Evolutionary conservation across 208 protist genomes (phyloP).

Genomic region (Angomonas deanei): DNA sequence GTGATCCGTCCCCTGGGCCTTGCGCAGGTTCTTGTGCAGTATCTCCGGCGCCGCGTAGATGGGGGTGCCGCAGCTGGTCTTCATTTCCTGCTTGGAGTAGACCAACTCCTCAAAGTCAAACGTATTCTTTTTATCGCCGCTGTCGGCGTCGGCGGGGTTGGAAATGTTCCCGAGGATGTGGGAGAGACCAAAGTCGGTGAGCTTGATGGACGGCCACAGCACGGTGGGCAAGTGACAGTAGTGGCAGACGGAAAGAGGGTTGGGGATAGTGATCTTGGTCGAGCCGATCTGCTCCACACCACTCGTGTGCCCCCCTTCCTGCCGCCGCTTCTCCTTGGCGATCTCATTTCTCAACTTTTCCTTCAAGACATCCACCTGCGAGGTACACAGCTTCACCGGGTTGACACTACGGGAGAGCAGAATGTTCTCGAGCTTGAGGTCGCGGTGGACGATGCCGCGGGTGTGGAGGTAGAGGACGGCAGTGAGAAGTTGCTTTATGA

Average conservation of each 20-base stretch:
- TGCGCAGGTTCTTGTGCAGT: slow-evolving; percentile 18
- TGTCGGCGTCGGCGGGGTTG: not conserved
- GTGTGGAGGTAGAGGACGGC: slow-evolving; percentile 85
- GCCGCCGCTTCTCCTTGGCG: not conserved
- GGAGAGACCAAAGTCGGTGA: slow-evolving; percentile 73
- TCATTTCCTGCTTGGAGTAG: slow-evolving; percentile 38
- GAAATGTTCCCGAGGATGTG: slow-evolving; percentile 11
- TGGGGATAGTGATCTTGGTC: slow-evolving; percentile 17
- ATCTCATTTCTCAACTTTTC: slow-evolving; percentile 13
- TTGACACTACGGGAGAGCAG: slow-evolving; percentile 50
- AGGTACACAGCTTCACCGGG: not conserved
- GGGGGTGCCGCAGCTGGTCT: slow-evolving; percentile 63
- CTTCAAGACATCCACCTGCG: slow-evolving; percentile 38
- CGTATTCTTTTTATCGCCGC: not conserved
- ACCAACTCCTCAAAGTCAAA: slow-evolving; percentile 16
- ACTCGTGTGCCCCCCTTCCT: not conserved
- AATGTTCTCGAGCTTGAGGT: slow-evolving; percentile 98
- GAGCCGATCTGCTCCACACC: not conserved
- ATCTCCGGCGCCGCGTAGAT: slow-evolving; percentile 72
- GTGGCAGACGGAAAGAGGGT: slow-evolving; percentile 40
- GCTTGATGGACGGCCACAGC: slow-evolving; percentile 55
- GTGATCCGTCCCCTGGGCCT: slow-evolving; percentile 6
- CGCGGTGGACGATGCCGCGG: slow-evolving; percentile 98
- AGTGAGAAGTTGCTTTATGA: slow-evolving; percentile 49
- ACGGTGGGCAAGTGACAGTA: slow-evolving; percentile 37